Evolutionary conservation across 192 early-diverging fungal species (phyloP).

Genomic region (Dissophora ornata): DNA sequence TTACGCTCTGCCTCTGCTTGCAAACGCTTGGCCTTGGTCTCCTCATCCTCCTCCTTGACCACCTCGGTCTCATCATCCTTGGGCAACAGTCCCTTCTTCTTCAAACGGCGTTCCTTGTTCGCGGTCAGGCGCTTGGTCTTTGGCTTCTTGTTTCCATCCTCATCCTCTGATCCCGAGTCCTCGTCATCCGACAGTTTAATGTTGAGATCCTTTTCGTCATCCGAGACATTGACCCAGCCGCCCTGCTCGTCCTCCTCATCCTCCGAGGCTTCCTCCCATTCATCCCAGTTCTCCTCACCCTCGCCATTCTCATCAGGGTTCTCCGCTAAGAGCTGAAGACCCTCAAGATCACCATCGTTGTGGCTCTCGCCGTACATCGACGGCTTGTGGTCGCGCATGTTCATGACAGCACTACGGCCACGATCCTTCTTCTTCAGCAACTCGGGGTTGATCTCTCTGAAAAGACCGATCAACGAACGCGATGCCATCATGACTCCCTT

Average conservation of each 20-base stretch:
- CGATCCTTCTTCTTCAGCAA: slow-evolving; percentile 93
- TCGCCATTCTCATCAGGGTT: slow-evolving; percentile 59
- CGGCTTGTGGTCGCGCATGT: slow-evolving; percentile 71
- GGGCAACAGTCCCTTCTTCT: slow-evolving; percentile 55
- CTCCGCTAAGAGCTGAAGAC: slow-evolving; percentile 80
- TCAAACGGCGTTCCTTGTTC: slow-evolving; percentile 58
- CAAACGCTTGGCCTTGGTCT: slow-evolving; percentile 55
- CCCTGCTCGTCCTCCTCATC: slow-evolving; percentile 43
- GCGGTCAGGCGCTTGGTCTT: slow-evolving; percentile 50
- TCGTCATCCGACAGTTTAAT: slow-evolving; percentile 52
- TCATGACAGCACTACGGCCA: slow-evolving; percentile 85
- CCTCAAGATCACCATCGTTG: slow-evolving; percentile 77
- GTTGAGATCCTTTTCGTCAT: slow-evolving; percentile 59
- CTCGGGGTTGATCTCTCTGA: slow-evolving; percentile 95
- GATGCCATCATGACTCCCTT: slow-evolving; percentile 96
- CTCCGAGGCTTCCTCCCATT: slow-evolving; percentile 59
- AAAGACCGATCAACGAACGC: slow-evolving; percentile 90
- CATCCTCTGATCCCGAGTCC: slow-evolving; percentile 59
- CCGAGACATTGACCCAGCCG: slow-evolving; percentile 59
- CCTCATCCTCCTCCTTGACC: slow-evolving; percentile 57
- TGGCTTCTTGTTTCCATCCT: slow-evolving; percentile 56
- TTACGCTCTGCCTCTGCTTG: slow-evolving; percentile 56
- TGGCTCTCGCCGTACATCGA: slow-evolving; percentile 79
- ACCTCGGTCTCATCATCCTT: slow-evolving; percentile 54
- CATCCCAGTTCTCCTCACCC: slow-evolving; percentile 50